Evolutionary conservation across 345 rosid species (phyloP).

Genomic region (Aethionema arabicum): DNA sequence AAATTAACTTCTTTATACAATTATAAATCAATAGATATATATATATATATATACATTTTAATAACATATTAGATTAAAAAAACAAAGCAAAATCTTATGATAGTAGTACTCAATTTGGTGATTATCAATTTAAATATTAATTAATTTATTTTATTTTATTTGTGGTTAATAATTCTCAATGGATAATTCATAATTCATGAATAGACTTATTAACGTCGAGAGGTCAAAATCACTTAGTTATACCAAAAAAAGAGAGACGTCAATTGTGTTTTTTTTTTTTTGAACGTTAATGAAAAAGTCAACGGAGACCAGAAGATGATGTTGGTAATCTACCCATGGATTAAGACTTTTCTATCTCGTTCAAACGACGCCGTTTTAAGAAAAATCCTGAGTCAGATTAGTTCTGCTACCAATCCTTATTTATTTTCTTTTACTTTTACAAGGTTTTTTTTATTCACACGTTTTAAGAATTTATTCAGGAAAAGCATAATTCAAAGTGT

Average conservation of each 20-base stretch:
- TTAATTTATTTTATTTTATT: not conserved
- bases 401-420: too few species aligned
- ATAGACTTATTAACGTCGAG: slow-evolving; percentile 17
- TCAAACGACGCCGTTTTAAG: too few species aligned
- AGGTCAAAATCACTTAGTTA: slow-evolving; percentile 31
- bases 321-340: slow-evolving; percentile 32
- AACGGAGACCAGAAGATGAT: slow-evolving; percentile 16
- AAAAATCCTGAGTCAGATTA: too few species aligned
- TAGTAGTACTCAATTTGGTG: slow-evolving; percentile 34
- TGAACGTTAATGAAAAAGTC: slow-evolving; percentile 16
- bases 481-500: too few species aligned
- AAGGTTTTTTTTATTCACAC: too few species aligned
- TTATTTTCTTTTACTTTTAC: too few species aligned
- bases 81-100: too few species aligned
- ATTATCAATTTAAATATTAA: slow-evolving; percentile 15
- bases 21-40: too few species aligned
- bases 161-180: not conserved
- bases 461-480: too few species aligned
- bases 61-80: too few species aligned
- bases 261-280: not conserved
- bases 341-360: slow-evolving; percentile 15
- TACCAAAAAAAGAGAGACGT: slow-evolving; percentile 16
- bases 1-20: too few species aligned
- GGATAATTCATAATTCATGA: slow-evolving; percentile 27
- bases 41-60: too few species aligned